Evolutionary conservation across 2,329 filamentous ascomycete genomes (phyloP), one percentile per base, ranked within the genome.

Genomic region (Didymella glomerata): DNA sequence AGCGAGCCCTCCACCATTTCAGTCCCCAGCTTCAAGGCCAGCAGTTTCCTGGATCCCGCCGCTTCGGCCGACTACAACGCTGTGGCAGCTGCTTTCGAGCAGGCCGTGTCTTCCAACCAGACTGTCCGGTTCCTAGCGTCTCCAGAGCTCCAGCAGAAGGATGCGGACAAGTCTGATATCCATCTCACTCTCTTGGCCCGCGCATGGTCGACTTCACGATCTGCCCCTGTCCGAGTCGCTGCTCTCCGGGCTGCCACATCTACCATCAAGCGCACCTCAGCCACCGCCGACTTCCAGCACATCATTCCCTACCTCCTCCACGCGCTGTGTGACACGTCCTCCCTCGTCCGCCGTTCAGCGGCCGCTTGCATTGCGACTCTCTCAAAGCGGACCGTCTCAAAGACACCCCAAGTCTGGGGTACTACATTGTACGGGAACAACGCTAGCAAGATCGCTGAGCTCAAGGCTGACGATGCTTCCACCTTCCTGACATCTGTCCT

Each of bases 281-380:
- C 72, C 22, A 79, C 80, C 20, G 71, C 85, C 8, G 90, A 97
- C 72, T 83, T 93, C 48, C 94, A 98, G 73, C 85, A 87, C 11
- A 75, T 97, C 18, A 73, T 97, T n/a, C 94, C 94, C 2, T 97
- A 96, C 77, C 81, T 89, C 30, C 79, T 97, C 45, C 82, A 85
- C 36, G 90, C 90, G 22, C 84, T 98, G 18, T 83, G 86, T 24
- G 94, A 98, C 74, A 79, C 87, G 5, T 91, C 91, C 1, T 88
- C 89, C 62, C 87, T 87, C 62, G 89, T 97, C 41, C 89, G 93
- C 44, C 87, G 88, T 62, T 88, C 91, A 49, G 90, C 93, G 20
- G 88, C 89, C 22, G 85, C 89, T 50, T 82, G 93, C 30, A 74
- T 92, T 30, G 66, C 67, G 3, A 58, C 67, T 1, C 48, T 77